Conservation (phyloP, 495 filamentous ascomycete species). For the Peziza echinospora region DNA sequence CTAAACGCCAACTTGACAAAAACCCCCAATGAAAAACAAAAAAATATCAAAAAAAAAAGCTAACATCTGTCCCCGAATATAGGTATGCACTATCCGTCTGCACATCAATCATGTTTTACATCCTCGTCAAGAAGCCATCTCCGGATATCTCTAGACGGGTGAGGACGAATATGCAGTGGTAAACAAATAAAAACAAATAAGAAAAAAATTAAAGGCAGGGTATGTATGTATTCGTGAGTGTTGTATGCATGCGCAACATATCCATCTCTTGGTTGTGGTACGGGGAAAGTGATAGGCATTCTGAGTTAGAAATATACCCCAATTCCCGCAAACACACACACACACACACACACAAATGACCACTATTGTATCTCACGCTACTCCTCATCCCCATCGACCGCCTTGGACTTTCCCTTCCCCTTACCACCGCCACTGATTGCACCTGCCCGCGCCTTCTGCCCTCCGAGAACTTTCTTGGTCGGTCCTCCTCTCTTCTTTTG, state of each 20-base stretch:
- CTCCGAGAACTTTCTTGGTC: too few species aligned
- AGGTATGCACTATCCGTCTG: conserved; percentile 80
- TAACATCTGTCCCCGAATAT: background rate
- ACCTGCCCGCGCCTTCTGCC: background rate
- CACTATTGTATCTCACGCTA: background rate
- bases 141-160: conserved; percentile 50
- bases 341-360: too few species aligned
- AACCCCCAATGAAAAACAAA: conserved; percentile 1
- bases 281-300: too few species aligned
- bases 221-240: too few species aligned
- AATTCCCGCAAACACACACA: too few species aligned
- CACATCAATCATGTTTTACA: conserved; percentile 84
- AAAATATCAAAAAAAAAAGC: conserved; percentile 4
- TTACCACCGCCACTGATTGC: background rate
- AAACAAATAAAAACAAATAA: conserved; percentile 14
- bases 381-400: background rate
- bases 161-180: conserved; percentile 66
- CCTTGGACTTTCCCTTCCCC: background rate
- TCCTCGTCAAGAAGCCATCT: conserved; percentile 70
- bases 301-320: too few species aligned
- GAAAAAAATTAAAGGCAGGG: too few species aligned
- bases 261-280: too few species aligned
- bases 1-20: background rate
- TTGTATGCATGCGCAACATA: too few species aligned
- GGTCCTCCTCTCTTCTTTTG: background rate